Evolutionary conservation across 495 filamentous ascomycete genomes (phyloP), one percentile per base, ranked within the genome.

Genomic region (Penicillium alfredii): DNA sequence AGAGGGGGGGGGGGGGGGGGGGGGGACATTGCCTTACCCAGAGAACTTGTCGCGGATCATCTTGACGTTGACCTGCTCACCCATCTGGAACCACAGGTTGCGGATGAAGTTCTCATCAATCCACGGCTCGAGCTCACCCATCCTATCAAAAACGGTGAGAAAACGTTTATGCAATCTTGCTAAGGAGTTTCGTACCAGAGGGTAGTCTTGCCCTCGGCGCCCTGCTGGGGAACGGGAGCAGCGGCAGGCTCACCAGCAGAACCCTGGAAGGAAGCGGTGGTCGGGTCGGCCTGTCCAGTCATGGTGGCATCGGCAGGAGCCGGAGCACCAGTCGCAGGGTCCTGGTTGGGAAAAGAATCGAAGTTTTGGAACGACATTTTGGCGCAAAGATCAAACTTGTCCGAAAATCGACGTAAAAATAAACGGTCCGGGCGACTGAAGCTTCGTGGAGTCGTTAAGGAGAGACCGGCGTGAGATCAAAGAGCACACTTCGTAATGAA

Each of bases 1-100:
- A n/a, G n/a, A n/a, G n/a, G n/a, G n/a, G n/a, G n/a, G n/a, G n/a
- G n/a, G n/a, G n/a, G n/a, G n/a, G 8, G 8, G 19, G 2, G 18
- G 8, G 20, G 27, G 34, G 41, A 30, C 19, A 18, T n/a, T 34
- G 42, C 54, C 86, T 61, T 82, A 96, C 90, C 92, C 92, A 63
- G 92, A 97, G 60, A 94, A 95, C 64, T 95, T 94, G 70, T 99
- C 92, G 42, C 92, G 88, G 53, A 99, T 99, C 78, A 99, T 94
- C 77, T 99, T 99, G 38, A 99, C 92, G 53, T 96, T 96, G 51
- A 99, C 92, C 44, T 76, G 74, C 69, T 97, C 90, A 38, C 80
- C 86, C 71, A 95, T 80, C 51, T 82, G 81, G 61, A 80, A 84
- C 81, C 87, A 97, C 13, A 97, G 74, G 45, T 81, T 89, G 58